Evolutionary conservation across 2,329 filamentous ascomycete species (phyloP).

Genomic region (Xylariaceae sp.): DNA sequence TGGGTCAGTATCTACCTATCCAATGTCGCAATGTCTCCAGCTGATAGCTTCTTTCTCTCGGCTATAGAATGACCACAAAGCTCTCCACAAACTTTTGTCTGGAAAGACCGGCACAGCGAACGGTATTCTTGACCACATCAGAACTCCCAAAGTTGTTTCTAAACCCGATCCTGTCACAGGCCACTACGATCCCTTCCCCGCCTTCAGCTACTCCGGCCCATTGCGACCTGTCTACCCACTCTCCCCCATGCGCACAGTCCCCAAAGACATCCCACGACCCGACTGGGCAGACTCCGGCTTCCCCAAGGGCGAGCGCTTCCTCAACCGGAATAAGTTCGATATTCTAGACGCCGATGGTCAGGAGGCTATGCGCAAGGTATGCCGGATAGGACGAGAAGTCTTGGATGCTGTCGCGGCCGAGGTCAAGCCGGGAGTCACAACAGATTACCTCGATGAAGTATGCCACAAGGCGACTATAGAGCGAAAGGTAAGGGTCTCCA

Average conservation of each 20-base stretch:
- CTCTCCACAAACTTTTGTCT: constrained; percentile 67
- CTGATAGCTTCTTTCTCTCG: not conserved
- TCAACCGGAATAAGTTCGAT: constrained; percentile 75
- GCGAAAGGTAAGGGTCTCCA: constrained; percentile 67
- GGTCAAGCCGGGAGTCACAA: constrained; percentile 85
- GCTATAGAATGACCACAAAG: constrained; percentile 73
- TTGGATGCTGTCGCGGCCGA: constrained; percentile 86
- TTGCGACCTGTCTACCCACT: constrained; percentile 86
- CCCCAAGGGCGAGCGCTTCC: constrained; percentile 56
- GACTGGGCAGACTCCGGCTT: constrained; percentile 88
- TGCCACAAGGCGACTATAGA: constrained; percentile 94
- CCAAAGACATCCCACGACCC: constrained; percentile 75
- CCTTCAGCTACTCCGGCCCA: constrained; percentile 74
- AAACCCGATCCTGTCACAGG: constrained; percentile 88
- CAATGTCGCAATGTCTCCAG: not conserved
- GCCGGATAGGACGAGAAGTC: constrained; percentile 81
- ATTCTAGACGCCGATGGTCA: constrained; percentile 76
- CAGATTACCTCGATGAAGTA: constrained; percentile 90
- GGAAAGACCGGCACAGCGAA: constrained; percentile 47
- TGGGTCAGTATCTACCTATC: constrained; percentile 66
- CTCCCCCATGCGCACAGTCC: constrained; percentile 67
- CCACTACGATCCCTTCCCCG: constrained; percentile 87
- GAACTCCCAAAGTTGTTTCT: constrained; percentile 80
- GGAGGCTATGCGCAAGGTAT: constrained; percentile 90
- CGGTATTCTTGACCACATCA: constrained; percentile 68